phyloP scores from a whole-genome alignment of 345 rosid genomes.

The Salix viminalis region DNA sequence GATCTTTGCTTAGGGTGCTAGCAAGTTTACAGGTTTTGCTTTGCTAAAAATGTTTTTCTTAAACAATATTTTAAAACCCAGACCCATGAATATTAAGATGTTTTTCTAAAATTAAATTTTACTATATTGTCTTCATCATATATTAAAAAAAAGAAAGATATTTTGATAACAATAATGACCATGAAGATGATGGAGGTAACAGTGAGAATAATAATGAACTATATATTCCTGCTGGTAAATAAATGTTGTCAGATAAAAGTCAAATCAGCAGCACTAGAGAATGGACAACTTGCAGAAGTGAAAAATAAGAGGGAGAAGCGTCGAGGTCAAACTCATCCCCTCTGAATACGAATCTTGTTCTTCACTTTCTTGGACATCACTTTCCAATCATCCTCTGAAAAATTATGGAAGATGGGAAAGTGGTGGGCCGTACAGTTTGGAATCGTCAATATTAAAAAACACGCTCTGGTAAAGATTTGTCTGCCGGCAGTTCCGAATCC shows the following conservation, averaged over 20 bases:
- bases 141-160: too few species aligned
- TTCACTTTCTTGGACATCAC: background rate
- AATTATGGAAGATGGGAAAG: background rate
- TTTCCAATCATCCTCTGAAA: background rate
- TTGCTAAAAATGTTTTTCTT: too few species aligned
- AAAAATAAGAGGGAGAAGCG: background rate
- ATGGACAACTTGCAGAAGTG: background rate
- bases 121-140: too few species aligned
- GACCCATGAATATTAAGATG: too few species aligned
- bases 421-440: background rate
- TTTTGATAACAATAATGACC: too few species aligned
- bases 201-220: too few species aligned
- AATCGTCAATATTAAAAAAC: constrained; percentile 12
- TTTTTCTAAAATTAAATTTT: too few species aligned
- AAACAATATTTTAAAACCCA: too few species aligned
- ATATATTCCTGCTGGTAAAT: background rate
- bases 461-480: constrained; percentile 18
- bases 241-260: background rate
- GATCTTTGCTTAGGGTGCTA: too few species aligned
- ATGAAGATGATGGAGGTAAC: too few species aligned
- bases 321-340: background rate
- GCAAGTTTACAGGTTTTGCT: too few species aligned
- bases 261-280: background rate
- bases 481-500: constrained; percentile 43
- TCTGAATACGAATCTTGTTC: background rate